Percentiles rank a stretch among this genome's conserved stretches.
Conservation (phyloP, 2,329 filamentous ascomycete species). For the Basipetospora chlamydospora region DNA sequence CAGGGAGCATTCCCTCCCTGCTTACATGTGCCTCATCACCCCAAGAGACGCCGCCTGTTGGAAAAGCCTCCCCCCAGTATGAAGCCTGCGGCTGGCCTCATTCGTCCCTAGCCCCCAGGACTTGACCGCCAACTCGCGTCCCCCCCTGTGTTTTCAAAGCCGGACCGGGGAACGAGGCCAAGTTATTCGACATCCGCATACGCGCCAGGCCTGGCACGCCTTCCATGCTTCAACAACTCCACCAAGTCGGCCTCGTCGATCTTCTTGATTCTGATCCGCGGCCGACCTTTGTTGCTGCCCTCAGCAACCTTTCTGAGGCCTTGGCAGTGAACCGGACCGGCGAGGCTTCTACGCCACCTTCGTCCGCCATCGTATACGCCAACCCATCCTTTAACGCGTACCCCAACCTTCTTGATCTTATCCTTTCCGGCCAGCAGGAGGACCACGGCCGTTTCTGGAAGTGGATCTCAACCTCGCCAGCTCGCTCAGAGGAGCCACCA, state of each 20-base stretch:
- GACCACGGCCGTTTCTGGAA: constrained; percentile 22
- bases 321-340: constrained; percentile 1
- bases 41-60: no score
- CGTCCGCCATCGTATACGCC: constrained; percentile 16
- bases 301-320: constrained; percentile 1
- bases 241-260: constrained; percentile 15
- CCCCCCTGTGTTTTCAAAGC: no score
- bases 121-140: no score
- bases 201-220: neutral
- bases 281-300: constrained; percentile 23
- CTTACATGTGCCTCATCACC: neutral
- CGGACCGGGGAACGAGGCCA: no score
- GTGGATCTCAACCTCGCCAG: constrained; percentile 15
- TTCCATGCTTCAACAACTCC: neutral
- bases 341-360: constrained; percentile 6
- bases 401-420: constrained; percentile 14
- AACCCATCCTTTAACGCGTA: constrained; percentile 21
- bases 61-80: no score
- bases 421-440: constrained; percentile 9
- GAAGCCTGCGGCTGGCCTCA: no score
- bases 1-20: no score
- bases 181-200: no score
- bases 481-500: neutral
- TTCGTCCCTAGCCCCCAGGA: no score
- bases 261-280: constrained; percentile 26